phyloP scores from a whole-genome alignment of 2,329 filamentous ascomycete species.

The Fusarium proliferatum region DNA sequence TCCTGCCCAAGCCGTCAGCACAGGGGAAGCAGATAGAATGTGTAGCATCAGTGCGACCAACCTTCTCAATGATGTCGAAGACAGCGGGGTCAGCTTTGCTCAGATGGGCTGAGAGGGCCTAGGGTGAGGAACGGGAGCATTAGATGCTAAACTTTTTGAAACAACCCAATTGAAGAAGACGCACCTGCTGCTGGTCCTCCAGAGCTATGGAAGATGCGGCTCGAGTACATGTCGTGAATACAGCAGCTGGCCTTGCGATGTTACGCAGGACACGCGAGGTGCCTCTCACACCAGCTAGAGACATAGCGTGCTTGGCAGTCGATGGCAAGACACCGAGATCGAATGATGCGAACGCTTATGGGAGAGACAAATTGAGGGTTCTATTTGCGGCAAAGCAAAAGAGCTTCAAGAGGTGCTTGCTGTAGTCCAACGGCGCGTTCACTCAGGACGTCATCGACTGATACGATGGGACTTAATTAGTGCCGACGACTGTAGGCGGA shows the following conservation, averaged over 20 bases:
- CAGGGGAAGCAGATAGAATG: background rate
- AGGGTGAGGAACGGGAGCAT: slow-evolving; percentile 13
- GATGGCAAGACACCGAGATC: slow-evolving; percentile 3
- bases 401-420: slow-evolving; percentile 14
- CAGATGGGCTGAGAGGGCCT: slow-evolving; percentile 85
- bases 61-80: slow-evolving; percentile 91
- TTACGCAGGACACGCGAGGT: slow-evolving; percentile 60
- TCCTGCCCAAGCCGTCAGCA: slow-evolving; percentile 66
- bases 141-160: slow-evolving; percentile 22
- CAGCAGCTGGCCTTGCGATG: slow-evolving; percentile 49
- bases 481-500: slow-evolving; percentile 11
- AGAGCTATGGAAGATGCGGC: slow-evolving; percentile 59
- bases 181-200: slow-evolving; percentile 71
- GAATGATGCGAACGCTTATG: background rate
- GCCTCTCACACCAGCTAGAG: slow-evolving; percentile 59
- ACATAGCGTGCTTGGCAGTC: slow-evolving; percentile 54
- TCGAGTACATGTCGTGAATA: slow-evolving; percentile 43
- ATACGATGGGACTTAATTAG: slow-evolving; percentile 35
- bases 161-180: slow-evolving; percentile 37
- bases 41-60: slow-evolving; percentile 52
- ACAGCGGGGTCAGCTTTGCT: slow-evolving; percentile 88
- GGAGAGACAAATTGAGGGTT: slow-evolving; percentile 7
- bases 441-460: slow-evolving; percentile 45
- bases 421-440: slow-evolving; percentile 23
- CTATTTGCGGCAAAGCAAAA: slow-evolving; percentile 12